Conservation (phyloP, 139 green algal species). For the Micractinium conductrix region DNA sequence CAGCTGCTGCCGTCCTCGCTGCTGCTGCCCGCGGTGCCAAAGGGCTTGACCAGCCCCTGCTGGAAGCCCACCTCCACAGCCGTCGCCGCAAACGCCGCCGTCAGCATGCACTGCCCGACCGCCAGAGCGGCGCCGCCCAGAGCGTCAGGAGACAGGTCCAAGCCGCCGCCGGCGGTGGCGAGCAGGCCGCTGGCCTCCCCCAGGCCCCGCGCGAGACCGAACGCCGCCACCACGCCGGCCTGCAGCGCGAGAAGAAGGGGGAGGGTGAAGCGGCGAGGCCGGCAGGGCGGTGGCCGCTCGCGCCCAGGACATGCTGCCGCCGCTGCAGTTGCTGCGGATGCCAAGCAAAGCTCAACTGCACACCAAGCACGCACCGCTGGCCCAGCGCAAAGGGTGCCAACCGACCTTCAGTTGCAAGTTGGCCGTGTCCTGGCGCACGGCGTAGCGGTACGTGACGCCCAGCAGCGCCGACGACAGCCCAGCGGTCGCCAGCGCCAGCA, state of each 20-base stretch:
- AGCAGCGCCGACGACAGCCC: slow-evolving; percentile 20
- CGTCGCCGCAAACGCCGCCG: slow-evolving; percentile 26
- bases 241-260: neutral
- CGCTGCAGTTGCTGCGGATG: neutral
- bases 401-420: slow-evolving; percentile 23
- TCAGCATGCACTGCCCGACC: slow-evolving; percentile 34
- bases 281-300: no score
- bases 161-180: neutral
- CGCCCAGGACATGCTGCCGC: neutral
- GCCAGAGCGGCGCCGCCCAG: slow-evolving; percentile 2
- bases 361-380: neutral
- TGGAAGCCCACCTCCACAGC: slow-evolving; percentile 27
- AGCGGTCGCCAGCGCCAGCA: slow-evolving; percentile 5
- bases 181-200: slow-evolving; percentile 12
- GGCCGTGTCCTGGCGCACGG: slow-evolving; percentile 6
- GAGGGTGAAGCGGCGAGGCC: neutral
- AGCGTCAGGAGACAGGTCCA: neutral
- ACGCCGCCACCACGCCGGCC: slow-evolving; percentile 28
- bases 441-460: slow-evolving; percentile 31
- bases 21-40: neutral
- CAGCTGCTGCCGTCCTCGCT: neutral
- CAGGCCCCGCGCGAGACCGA: slow-evolving; percentile 18
- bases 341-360: neutral
- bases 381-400: neutral
- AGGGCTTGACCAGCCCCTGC: slow-evolving; percentile 7